Conservation (phyloP, 2,329 filamentous ascomycete species). For the Rutstroemia sp. region DNA sequence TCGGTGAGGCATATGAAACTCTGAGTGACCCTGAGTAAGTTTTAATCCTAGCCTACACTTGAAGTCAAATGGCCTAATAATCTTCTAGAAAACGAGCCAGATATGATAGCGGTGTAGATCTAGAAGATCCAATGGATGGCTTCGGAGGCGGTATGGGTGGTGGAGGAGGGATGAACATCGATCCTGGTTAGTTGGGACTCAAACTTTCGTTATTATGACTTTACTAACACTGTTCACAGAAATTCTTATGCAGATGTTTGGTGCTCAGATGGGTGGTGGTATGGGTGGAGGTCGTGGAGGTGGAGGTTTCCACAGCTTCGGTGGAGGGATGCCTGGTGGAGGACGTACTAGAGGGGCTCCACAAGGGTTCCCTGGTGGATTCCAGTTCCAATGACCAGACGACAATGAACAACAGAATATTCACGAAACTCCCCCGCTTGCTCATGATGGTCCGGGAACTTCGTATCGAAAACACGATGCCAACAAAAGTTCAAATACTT, state of each 20-base stretch:
- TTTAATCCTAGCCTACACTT: not conserved
- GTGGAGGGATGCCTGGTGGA: slow-evolving; percentile 42
- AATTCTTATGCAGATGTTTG: slow-evolving; percentile 31
- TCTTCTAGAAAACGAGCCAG: slow-evolving; percentile 66
- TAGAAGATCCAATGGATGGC: slow-evolving; percentile 75
- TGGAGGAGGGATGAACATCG: slow-evolving; percentile 34
- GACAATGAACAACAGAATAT: slow-evolving; percentile 4
- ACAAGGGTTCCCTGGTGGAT: slow-evolving; percentile 43
- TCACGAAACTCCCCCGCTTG: not conserved
- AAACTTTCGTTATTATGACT: not conserved
- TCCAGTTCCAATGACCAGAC: slow-evolving; percentile 48
- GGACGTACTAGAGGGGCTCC: slow-evolving; percentile 24
- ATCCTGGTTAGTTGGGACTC: slow-evolving; percentile 17
- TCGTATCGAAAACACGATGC: slow-evolving; percentile 3
- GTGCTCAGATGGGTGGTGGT: slow-evolving; percentile 33
- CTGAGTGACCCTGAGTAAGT: slow-evolving; percentile 87
- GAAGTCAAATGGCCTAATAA: slow-evolving; percentile 30
- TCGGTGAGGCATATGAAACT: slow-evolving; percentile 94
- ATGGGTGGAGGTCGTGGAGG: slow-evolving; percentile 41
- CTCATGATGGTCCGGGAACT: not conserved
- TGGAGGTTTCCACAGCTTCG: slow-evolving; percentile 37
- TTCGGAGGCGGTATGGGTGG: slow-evolving; percentile 55
- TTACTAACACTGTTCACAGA: slow-evolving; percentile 12
- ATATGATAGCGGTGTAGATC: slow-evolving; percentile 89
- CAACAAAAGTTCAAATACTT: slow-evolving; percentile 13